Conservation (phyloP, 306 rosid species). For the Geum urbanum region DNA sequence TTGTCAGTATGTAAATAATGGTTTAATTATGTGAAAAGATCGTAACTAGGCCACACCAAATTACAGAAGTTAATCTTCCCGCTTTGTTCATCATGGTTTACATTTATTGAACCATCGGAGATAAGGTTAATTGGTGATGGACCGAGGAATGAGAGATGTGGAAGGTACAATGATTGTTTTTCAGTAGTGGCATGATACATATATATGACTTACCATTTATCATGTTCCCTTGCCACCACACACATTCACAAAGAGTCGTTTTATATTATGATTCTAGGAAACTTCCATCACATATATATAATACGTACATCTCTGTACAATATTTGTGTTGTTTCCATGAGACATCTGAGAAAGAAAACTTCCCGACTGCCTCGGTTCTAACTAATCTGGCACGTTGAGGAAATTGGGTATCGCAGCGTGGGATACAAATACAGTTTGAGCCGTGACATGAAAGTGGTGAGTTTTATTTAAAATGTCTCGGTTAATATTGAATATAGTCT, state of each 20-base stretch:
- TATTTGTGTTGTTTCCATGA: too few relatives aligned
- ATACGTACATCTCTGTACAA: background rate
- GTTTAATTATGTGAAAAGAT: background rate
- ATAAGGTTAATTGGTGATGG: slow-evolving; percentile 1
- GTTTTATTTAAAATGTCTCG: too few relatives aligned
- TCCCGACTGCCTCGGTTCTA: background rate
- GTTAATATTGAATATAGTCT: too few relatives aligned
- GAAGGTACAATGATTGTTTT: slow-evolving; percentile 11
- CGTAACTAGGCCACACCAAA: background rate
- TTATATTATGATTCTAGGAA: background rate
- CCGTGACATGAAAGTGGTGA: too few relatives aligned
- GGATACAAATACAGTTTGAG: too few relatives aligned
- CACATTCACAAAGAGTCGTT: background rate
- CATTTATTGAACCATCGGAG: background rate
- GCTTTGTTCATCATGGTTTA: background rate
- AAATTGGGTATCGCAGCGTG: too few relatives aligned
- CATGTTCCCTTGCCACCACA: slow-evolving; percentile 1
- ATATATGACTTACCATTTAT: background rate
- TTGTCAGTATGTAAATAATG: background rate
- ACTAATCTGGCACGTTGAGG: too few relatives aligned
- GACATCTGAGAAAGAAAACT: too few relatives aligned
- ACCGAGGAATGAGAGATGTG: background rate
- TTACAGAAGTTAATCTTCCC: background rate
- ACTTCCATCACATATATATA: background rate
- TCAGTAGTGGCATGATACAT: background rate